phyloP scores from a whole-genome alignment of 164 flowering plant genomes.

The Saururus chinensis region DNA sequence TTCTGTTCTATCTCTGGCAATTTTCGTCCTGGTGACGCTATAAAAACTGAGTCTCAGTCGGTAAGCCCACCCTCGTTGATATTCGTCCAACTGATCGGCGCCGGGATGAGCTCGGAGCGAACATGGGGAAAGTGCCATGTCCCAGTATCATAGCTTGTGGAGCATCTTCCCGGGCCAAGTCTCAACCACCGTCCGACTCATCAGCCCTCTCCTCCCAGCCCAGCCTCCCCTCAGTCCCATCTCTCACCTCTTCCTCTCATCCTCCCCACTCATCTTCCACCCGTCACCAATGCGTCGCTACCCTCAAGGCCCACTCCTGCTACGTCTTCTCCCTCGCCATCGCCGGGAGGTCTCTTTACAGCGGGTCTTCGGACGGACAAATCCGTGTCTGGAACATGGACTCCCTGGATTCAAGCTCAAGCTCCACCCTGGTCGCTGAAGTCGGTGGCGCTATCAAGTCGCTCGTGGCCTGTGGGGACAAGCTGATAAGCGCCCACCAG shows the following conservation, averaged over 20 bases:
- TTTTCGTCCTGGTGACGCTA: too few species aligned
- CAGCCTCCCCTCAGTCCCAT: conserved; percentile 58
- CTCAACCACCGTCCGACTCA: conserved; percentile 7
- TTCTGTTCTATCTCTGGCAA: too few species aligned
- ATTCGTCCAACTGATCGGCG: too few species aligned
- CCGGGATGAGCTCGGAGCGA: background rate
- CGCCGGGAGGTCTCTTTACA: conserved; percentile 43
- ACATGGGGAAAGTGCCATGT: background rate
- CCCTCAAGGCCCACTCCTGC: conserved; percentile 50
- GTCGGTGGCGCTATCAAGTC: conserved; percentile 75
- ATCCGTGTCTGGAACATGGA: conserved; percentile 31
- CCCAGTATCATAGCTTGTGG: background rate
- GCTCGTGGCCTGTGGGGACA: conserved; percentile 30
- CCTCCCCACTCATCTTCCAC: conserved; percentile 9
- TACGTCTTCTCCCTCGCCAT: conserved; percentile 45
- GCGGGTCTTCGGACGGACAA: conserved; percentile 44
- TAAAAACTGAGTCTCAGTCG: too few species aligned
- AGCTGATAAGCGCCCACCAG: conserved; percentile 72
- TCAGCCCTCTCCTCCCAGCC: conserved; percentile 41
- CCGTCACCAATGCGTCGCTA: conserved; percentile 34
- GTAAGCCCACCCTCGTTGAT: too few species aligned
- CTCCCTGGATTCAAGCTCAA: conserved; percentile 3
- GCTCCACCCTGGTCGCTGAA: conserved; percentile 14
- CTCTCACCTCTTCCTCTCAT: conserved; percentile 25
- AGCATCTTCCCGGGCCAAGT: background rate